Conservation (phyloP, 169 alveolate genomes). For the Plasmodium coatneyi region DNA sequence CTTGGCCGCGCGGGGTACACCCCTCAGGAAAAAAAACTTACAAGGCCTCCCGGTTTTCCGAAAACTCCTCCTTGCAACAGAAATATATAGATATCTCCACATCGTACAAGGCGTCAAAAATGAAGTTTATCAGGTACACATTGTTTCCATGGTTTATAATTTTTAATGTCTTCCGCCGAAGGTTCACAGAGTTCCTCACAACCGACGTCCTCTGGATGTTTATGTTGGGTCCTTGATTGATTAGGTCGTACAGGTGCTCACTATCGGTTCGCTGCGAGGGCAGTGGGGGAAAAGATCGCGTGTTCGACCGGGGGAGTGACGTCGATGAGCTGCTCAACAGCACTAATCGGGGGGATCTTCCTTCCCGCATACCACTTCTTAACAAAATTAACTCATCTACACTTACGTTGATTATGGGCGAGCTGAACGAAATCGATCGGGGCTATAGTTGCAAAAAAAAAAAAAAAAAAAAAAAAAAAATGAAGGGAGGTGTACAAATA, state of each 20-base stretch:
- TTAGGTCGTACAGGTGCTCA: conserved; percentile 13
- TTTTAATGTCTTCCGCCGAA: conserved; percentile 39
- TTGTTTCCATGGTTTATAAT: conserved; percentile 29
- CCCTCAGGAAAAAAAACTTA: not conserved
- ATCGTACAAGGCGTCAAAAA: conserved; percentile 65
- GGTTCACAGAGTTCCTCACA: conserved; percentile 50
- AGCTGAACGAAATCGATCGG: conserved; percentile 13
- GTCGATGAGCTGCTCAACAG: not conserved
- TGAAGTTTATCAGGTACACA: conserved; percentile 46
- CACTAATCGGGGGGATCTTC: not conserved
- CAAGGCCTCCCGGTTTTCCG: conserved; percentile 28
- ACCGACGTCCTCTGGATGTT: conserved; percentile 58
- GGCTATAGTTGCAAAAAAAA: not conserved
- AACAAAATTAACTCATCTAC: not conserved
- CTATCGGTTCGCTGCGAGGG: conserved; percentile 18
- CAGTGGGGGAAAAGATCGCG: not conserved
- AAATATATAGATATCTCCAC: conserved; percentile 66
- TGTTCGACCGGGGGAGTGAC: not conserved
- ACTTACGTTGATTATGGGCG: conserved; percentile 22
- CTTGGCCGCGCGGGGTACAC: not conserved
- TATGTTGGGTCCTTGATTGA: conserved; percentile 70
- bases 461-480: not conserved
- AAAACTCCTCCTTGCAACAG: conserved; percentile 38
- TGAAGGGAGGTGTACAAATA: not conserved
- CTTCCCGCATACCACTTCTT: not conserved